Conservation (phyloP, 1,139 yeast species). For the Yamadazyma taylorii region DNA sequence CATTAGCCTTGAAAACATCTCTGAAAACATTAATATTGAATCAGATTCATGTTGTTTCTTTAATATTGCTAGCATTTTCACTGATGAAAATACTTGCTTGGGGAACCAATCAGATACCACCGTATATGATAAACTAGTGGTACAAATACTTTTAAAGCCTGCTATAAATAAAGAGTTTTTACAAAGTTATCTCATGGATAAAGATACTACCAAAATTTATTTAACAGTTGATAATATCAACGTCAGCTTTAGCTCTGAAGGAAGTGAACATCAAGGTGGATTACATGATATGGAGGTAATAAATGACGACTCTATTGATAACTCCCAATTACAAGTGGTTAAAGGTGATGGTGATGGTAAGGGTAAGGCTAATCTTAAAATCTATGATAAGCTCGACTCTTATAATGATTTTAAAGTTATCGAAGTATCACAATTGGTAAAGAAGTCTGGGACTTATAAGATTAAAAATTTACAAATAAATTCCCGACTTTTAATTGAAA, state of each 20-base stretch:
- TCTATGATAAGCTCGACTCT: no score
- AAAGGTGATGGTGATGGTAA: not conserved
- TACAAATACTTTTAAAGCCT: slow-evolving; percentile 11
- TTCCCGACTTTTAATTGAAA: slow-evolving; percentile 4
- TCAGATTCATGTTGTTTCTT: slow-evolving; percentile 6
- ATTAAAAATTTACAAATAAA: slow-evolving; percentile 21
- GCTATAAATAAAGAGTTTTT: slow-evolving; percentile 4
- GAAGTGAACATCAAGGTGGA: slow-evolving; percentile 6
- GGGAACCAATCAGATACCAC: slow-evolving; percentile 7
- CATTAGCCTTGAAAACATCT: slow-evolving; percentile 1
- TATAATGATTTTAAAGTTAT: slow-evolving; percentile 18
- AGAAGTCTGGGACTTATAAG: slow-evolving; percentile 25
- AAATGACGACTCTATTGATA: slow-evolving; percentile 2
- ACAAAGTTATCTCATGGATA: slow-evolving; percentile 2
- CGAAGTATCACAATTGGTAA: slow-evolving; percentile 25
- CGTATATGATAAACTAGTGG: slow-evolving; percentile 14
- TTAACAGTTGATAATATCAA: slow-evolving; percentile 4
- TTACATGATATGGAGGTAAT: not conserved
- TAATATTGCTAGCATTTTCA: slow-evolving; percentile 9
- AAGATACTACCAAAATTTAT: not conserved
- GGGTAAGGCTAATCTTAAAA: slow-evolving; percentile 3
- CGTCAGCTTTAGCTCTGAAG: slow-evolving; percentile 5
- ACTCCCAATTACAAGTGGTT: not conserved
- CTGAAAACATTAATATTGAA: not conserved
- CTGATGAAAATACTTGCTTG: slow-evolving; percentile 9